A percentile compares a stretch with the other conserved stretches of the same genome.
Evolutionary conservation across 176 grass and related monocot genomes (phyloP).

Genomic region (Miscanthus lutarioriparius): DNA sequence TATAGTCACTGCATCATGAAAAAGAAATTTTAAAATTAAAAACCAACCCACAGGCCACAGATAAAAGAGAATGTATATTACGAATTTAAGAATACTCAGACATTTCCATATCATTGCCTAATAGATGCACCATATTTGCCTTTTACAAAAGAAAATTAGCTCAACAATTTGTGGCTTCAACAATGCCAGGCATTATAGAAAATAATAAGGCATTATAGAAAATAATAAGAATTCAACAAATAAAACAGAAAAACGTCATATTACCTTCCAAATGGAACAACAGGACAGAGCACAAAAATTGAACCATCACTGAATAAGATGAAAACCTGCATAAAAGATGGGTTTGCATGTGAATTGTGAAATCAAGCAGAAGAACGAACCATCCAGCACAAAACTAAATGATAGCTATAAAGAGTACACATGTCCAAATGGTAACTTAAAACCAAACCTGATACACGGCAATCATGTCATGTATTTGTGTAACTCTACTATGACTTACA

Average conservation of each 20-base stretch:
- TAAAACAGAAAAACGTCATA: not conserved
- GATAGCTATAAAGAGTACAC: not conserved
- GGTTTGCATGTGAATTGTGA: constrained; percentile 36
- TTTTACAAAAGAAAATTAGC: constrained; percentile 12
- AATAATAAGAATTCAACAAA: constrained; percentile 9
- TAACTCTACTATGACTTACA: not conserved
- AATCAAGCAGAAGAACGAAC: constrained; percentile 21
- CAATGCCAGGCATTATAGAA: constrained; percentile 18
- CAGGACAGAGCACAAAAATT: constrained; percentile 79
- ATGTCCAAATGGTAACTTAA: not conserved
- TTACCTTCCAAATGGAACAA: constrained; percentile 99
- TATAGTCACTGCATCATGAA: constrained; percentile 60
- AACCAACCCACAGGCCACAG: not conserved
- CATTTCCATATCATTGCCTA: not conserved
- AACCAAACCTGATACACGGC: constrained; percentile 24
- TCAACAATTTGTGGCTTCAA: constrained; percentile 17
- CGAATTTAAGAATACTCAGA: not conserved
- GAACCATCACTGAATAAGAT: constrained; percentile 92
- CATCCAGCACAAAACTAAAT: constrained; percentile 7
- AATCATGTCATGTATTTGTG: not conserved
- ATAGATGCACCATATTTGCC: constrained; percentile 8
- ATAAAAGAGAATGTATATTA: constrained; percentile 13
- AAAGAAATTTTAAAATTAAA: constrained; percentile 16
- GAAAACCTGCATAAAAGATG: constrained; percentile 68
- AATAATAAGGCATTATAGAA: constrained; percentile 17